A percentile compares a stretch with the other conserved stretches of the same genome.
Conservation (phyloP, 306 rosid genomes). For the Rosa multiflora region DNA sequence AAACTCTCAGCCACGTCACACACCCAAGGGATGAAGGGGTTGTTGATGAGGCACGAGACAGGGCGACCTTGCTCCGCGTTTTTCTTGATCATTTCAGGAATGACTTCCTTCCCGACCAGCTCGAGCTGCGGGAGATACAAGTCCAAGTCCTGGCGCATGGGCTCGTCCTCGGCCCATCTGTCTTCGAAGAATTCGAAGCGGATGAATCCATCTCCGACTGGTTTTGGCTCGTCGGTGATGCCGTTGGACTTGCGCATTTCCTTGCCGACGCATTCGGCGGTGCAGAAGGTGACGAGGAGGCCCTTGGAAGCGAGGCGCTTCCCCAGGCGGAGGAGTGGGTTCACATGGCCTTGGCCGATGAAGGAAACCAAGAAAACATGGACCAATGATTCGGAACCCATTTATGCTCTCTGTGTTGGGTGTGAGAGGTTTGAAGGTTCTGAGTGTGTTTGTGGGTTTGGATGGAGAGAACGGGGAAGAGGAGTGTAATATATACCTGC, state of each 20-base stretch:
- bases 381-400: slow-evolving; percentile 38
- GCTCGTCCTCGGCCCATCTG: slow-evolving; percentile 30
- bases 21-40: slow-evolving; percentile 71
- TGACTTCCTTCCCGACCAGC: slow-evolving; percentile 26
- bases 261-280: slow-evolving; percentile 42
- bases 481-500: slow-evolving; percentile 16
- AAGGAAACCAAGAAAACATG: slow-evolving; percentile 53
- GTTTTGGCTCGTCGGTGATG: slow-evolving; percentile 32
- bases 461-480: not conserved
- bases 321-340: slow-evolving; percentile 66
- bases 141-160: slow-evolving; percentile 16
- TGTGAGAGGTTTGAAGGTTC: not conserved
- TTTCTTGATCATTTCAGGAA: slow-evolving; percentile 33
- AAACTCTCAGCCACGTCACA: slow-evolving; percentile 47
- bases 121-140: slow-evolving; percentile 30
- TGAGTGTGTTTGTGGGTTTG: slow-evolving; percentile 4
- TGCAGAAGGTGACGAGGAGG: slow-evolving; percentile 45
- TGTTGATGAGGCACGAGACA: slow-evolving; percentile 56
- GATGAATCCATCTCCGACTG: slow-evolving; percentile 53
- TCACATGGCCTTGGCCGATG: slow-evolving; percentile 79
- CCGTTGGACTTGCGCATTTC: slow-evolving; percentile 38
- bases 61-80: slow-evolving; percentile 33
- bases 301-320: slow-evolving; percentile 69
- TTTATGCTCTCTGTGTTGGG: not conserved
- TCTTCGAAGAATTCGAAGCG: slow-evolving; percentile 60